Evolutionary conservation across 2,329 filamentous ascomycete species (phyloP), one percentile per base, ranked within the genome.

Genomic region (Aureobasidium sp.): DNA sequence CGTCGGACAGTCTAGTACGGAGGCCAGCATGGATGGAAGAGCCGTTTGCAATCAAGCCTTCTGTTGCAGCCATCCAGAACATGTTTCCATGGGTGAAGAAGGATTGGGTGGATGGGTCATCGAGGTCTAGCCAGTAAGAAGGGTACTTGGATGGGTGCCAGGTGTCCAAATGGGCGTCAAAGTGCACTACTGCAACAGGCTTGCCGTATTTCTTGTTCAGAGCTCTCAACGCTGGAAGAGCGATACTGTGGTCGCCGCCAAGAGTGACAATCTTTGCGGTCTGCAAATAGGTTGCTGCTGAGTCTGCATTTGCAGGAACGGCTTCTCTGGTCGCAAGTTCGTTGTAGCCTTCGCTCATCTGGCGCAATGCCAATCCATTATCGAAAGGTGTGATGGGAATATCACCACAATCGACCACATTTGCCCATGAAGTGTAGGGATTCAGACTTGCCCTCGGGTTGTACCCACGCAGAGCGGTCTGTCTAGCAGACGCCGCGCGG

Each of bases 11-110:
- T 1, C 90, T 82, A 0, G 90, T 95, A 48, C 92, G 86, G 56
- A 96, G 78, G 1, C 92, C 92, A 0, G 90, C 92, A 73, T 96
- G 92, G 6, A 94, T 89, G 26, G 85, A 89, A 0, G 84, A 87
- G 15, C 80, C 77, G 73, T 93, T 92, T 64, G 84, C 81, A 63
- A 96, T 86, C 29, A 96, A 77, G 0, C 89, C 90, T 73, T 96
- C 92, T 34, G 86, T 85, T 53, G 87, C 86, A 6, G 92, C 92
- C 67, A 93, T 83, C 88, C 90, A 93, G 80, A 96, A 96, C 86
- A 96, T 94, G 67, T 85, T 90, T 5, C 92, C 92, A 74, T 96
- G 92, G 70, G 87, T 96, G 78, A 95, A 94, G 67, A 87, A 83
- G 2, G 84, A 82, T 73, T 90, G 88, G 64, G 84, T 81, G 2